These are phyloP conservation scores for Penicillium nordicum DNA, from an alignment of 2,329 filamentous ascomycete species.

Conservation along the genomic window DNA sequence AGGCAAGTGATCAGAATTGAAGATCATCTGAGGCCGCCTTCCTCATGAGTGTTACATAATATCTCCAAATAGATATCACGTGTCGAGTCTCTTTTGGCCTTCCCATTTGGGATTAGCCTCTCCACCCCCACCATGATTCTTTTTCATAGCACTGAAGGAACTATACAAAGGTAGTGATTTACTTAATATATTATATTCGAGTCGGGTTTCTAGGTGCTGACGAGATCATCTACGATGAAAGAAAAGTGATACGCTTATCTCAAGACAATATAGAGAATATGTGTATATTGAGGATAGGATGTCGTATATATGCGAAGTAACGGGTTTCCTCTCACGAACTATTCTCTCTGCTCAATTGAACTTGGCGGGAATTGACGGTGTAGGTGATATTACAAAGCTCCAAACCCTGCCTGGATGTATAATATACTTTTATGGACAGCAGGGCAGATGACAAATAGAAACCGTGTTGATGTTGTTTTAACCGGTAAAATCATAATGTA, in stretches of 20 bases:
- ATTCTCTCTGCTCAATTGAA: background rate
- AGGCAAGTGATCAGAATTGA: slow-evolving; percentile 4
- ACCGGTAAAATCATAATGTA: no score
- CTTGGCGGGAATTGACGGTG: background rate
- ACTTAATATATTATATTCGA: background rate
- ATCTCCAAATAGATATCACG: background rate
- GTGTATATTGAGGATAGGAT: background rate
- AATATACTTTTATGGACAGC: no score
- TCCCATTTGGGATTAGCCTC: background rate
- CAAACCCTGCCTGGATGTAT: background rate
- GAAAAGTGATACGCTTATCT: background rate
- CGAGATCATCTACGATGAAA: background rate
- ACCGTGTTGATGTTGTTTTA: no score
- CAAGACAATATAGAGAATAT: background rate
- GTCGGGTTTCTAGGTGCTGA: background rate
- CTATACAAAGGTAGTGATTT: background rate
- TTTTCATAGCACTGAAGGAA: background rate
- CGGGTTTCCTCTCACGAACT: background rate
- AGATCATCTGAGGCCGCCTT: slow-evolving; percentile 3
- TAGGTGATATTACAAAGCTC: background rate
- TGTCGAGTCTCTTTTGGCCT: background rate
- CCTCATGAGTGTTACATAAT: slow-evolving; percentile 2
- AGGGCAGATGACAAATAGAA: no score
- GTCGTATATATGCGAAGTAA: background rate
- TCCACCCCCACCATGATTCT: background rate